These are phyloP conservation scores for Canavalia ensiformis DNA, from an alignment of 306 rosid species.

Conservation along the genomic window DNA sequence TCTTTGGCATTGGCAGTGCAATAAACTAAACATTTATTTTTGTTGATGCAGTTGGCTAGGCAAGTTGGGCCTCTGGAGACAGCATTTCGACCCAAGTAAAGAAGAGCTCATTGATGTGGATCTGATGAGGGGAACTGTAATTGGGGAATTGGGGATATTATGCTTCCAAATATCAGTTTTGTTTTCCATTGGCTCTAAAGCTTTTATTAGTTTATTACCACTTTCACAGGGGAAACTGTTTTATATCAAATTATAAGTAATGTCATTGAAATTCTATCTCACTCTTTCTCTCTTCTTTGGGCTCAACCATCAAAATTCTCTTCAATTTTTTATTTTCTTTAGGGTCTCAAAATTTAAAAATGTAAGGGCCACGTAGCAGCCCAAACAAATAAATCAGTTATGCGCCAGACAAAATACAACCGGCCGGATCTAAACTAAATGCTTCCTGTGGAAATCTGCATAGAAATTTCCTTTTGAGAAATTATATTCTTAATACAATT, in stretches of 20 bases:
- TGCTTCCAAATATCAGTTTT: conserved; percentile 29
- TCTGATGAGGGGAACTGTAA: conserved; percentile 36
- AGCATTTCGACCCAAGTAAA: conserved; percentile 66
- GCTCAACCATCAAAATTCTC: background rate
- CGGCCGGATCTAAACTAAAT: background rate
- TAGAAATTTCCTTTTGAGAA: background rate
- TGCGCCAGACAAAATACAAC: background rate
- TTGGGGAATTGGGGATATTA: conserved; percentile 42
- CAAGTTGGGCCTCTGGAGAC: conserved; percentile 66
- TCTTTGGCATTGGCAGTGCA: background rate
- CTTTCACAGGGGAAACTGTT: background rate
- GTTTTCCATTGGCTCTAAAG: conserved; percentile 29
- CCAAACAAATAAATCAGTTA: background rate
- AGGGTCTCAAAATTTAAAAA: background rate
- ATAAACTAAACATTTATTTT: background rate
- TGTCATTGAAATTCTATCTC: background rate
- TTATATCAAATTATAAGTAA: background rate
- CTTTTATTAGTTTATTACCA: conserved; percentile 12
- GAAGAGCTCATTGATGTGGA: conserved; percentile 22
- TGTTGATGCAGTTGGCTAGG: conserved; percentile 64
- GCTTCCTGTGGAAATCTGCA: background rate
- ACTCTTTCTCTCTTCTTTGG: background rate
- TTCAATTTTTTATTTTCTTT: background rate
- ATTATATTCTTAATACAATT: no score
- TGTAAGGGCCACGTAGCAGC: background rate